Evolutionary conservation across 2,329 filamentous ascomycete species (phyloP), one percentile per base, ranked within the genome.

Genomic region (Salinomyces thailandicus): DNA sequence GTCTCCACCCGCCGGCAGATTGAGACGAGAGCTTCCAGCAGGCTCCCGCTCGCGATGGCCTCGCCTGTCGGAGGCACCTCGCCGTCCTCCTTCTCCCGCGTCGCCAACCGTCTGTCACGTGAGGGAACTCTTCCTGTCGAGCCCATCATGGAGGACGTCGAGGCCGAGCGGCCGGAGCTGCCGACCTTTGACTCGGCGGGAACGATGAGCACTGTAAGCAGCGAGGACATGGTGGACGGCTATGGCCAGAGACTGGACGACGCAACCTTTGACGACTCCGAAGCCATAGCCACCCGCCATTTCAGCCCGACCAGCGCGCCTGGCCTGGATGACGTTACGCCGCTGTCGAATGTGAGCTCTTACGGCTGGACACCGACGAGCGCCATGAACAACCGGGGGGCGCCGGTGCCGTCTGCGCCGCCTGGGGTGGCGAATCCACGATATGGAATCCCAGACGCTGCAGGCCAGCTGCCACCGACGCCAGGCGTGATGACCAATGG

Each of bases 81-180:
- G 22, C 22, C 22, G 9, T 2, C 22, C n/a, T 26, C 22, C 9
- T 26, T n/a, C 22, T 26, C n/a, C n/a, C 22, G 22, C n/a, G 22
- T n/a, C 22, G 9, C 22, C 9, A 8, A 26, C 22, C 35, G 35
- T 18, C 16, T 19, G 6, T 36, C 27, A 20, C 26, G 35, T 13
- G 35, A 36, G 16, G 35, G 26, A 16, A 36, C 26, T 19, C 18
- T 36, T 13, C 15, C 37, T 17, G 35, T 37, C 19, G 36, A 38
- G 29, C 44, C 50, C 39, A 57, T 53, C 45, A 58, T 58, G 54
- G 53, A 56, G 41, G 53, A 57, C 31, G 33, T 38, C 27, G 49
- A 53, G 14, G 35, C 36, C 17, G 51, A 53, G 26, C 48, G 54
- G 11, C 55, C 56, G 7, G 50, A 49, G 18, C 36, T 58, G 33